These are phyloP conservation scores for Globisporangium paddicum DNA, from an alignment of 352 stramenopile species.

Conservation along the genomic window DNA sequence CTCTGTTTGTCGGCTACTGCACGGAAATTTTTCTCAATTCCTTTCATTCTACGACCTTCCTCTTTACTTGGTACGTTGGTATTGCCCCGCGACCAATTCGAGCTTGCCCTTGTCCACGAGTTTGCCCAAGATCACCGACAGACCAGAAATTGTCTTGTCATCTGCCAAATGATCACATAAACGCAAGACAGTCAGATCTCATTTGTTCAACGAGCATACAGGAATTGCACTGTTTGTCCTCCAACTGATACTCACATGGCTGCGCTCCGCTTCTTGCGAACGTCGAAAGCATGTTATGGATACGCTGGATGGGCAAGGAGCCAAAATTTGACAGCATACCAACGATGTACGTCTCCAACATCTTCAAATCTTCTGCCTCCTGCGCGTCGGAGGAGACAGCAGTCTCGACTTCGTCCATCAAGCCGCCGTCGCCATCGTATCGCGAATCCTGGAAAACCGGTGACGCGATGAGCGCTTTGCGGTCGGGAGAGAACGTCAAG, in stretches of 20 bases:
- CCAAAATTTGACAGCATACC: slow-evolving; percentile 95
- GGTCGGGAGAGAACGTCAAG: slow-evolving; percentile 35
- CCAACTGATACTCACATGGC: slow-evolving; percentile 48
- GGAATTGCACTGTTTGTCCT: not conserved
- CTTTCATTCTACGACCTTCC: no score
- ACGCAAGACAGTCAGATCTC: slow-evolving; percentile 9
- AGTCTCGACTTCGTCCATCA: slow-evolving; percentile 61
- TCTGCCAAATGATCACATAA: slow-evolving; percentile 31
- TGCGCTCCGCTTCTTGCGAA: slow-evolving; percentile 71
- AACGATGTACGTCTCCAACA: slow-evolving; percentile 94
- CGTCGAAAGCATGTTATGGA: slow-evolving; percentile 94
- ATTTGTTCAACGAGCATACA: not conserved
- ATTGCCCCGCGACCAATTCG: slow-evolving; percentile 61
- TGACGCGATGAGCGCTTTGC: slow-evolving; percentile 38
- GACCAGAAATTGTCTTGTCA: slow-evolving; percentile 76
- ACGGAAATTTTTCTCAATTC: no score
- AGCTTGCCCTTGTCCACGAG: slow-evolving; percentile 68
- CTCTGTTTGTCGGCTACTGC: no score
- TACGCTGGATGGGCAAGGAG: slow-evolving; percentile 87
- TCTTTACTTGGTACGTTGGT: slow-evolving; percentile 30
- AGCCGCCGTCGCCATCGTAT: slow-evolving; percentile 25
- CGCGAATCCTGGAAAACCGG: slow-evolving; percentile 40
- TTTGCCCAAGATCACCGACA: slow-evolving; percentile 62
- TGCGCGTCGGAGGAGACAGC: slow-evolving; percentile 89
- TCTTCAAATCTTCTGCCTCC: slow-evolving; percentile 88